Evolutionary conservation across 2,329 filamentous ascomycete species (phyloP).

Genomic region (Colletotrichum tropicale): DNA sequence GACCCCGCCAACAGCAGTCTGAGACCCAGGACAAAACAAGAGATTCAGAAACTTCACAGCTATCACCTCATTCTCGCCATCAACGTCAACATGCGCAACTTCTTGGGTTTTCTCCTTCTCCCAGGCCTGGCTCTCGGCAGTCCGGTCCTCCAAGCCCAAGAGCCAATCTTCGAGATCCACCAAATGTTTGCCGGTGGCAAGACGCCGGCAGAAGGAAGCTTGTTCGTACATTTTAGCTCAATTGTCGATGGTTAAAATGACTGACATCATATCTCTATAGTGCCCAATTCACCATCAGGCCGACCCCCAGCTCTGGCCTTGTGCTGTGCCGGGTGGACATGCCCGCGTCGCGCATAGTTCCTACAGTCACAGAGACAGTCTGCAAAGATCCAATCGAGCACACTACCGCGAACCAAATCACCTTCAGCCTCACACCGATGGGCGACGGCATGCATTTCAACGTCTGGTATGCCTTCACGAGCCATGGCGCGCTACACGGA

Average conservation of each 20-base stretch:
- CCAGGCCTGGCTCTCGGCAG: neutral
- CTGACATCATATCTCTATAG: neutral
- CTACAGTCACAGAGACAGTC: neutral
- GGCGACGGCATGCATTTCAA: slow-evolving; percentile 11
- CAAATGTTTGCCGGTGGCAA: slow-evolving; percentile 3
- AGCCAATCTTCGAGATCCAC: neutral
- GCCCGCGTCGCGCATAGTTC: slow-evolving; percentile 3
- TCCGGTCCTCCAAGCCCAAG: neutral
- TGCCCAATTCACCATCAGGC: neutral
- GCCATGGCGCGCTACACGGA: neutral
- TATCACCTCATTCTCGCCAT: too few relatives aligned
- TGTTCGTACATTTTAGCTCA: neutral
- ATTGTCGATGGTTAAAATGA: neutral
- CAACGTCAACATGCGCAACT: neutral
- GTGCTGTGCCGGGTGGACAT: slow-evolving; percentile 9
- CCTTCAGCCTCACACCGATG: slow-evolving; percentile 11
- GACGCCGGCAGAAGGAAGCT: neutral
- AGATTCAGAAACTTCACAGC: neutral
- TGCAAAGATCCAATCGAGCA: neutral
- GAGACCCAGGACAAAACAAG: neutral
- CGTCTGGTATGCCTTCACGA: slow-evolving; percentile 17
- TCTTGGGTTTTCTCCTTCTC: neutral
- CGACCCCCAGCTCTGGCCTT: slow-evolving; percentile 6
- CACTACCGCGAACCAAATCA: neutral
- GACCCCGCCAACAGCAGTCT: neutral